phyloP scores from a whole-genome alignment of 148 eudicot species.

The Rhododendron ferrugineum region DNA sequence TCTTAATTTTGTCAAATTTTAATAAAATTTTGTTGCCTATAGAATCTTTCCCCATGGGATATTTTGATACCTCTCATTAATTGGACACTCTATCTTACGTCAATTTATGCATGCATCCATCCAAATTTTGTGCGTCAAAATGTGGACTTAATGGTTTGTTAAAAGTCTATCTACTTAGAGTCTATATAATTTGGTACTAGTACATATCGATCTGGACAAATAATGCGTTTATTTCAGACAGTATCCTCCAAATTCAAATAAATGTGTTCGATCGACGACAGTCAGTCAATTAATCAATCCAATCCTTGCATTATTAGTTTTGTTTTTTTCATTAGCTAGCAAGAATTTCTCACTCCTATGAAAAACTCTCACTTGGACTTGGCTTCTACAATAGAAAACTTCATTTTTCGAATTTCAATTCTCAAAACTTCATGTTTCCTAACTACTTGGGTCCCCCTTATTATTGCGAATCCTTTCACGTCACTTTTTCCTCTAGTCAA shows the following conservation, averaged over 20 bases:
- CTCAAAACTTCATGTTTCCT: slow-evolving; percentile 30
- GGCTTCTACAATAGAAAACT: neutral
- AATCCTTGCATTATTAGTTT: neutral
- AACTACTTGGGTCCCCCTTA: slow-evolving; percentile 49
- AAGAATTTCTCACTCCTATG: neutral
- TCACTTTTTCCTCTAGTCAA: slow-evolving; percentile 58
- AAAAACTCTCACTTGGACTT: neutral
- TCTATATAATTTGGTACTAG: no score
- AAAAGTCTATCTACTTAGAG: neutral
- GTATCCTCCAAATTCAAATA: neutral
- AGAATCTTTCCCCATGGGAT: no score
- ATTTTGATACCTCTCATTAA: no score
- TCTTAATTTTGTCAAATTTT: no score
- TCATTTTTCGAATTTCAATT: slow-evolving; percentile 9
- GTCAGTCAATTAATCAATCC: neutral
- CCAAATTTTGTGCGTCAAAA: neutral
- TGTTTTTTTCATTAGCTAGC: no score
- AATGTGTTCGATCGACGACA: neutral
- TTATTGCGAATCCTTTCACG: slow-evolving; percentile 53
- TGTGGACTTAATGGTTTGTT: neutral
- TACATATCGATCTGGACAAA: neutral
- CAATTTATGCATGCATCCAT: neutral
- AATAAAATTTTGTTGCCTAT: no score
- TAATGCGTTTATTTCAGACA: neutral
- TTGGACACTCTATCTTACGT: neutral